Conservation (phyloP, 306 rosid genomes). For the Castanospermum australe region DNA sequence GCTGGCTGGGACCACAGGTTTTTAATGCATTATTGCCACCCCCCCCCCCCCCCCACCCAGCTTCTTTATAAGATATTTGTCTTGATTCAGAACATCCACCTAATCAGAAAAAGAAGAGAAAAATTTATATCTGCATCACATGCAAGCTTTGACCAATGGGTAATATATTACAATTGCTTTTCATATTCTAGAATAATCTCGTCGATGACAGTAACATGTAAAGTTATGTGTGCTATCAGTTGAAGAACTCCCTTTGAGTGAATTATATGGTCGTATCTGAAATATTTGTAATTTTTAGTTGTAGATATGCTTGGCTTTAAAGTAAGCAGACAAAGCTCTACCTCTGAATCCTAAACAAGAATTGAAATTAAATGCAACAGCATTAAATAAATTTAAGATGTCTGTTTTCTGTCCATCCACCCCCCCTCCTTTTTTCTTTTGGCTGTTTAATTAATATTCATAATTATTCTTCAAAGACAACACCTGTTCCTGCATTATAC, state of each 20-base stretch:
- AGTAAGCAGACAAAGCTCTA: neutral
- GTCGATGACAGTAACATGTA: neutral
- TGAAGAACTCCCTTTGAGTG: neutral
- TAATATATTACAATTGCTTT: no score
- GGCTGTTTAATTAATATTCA: neutral
- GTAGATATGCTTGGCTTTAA: neutral
- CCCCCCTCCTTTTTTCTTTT: neutral
- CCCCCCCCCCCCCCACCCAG: neutral
- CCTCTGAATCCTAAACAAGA: neutral
- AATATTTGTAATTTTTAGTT: neutral
- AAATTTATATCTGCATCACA: neutral
- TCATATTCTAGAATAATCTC: neutral
- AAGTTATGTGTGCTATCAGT: neutral
- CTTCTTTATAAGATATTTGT: neutral
- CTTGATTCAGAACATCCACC: neutral
- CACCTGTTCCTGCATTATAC: neutral
- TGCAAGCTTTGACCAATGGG: neutral
- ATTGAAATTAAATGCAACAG: neutral
- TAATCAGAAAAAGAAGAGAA: neutral
- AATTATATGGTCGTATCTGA: neutral
- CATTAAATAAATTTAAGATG: neutral
- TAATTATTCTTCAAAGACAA: neutral
- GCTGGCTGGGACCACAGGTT: slow-evolving; percentile 99
- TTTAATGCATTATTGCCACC: neutral
- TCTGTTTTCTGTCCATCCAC: neutral